A percentile compares a stretch with the other conserved stretches of the same genome.
Evolutionary conservation across 495 filamentous ascomycete genomes (phyloP).

Genomic region (Extremus antarcticus): DNA sequence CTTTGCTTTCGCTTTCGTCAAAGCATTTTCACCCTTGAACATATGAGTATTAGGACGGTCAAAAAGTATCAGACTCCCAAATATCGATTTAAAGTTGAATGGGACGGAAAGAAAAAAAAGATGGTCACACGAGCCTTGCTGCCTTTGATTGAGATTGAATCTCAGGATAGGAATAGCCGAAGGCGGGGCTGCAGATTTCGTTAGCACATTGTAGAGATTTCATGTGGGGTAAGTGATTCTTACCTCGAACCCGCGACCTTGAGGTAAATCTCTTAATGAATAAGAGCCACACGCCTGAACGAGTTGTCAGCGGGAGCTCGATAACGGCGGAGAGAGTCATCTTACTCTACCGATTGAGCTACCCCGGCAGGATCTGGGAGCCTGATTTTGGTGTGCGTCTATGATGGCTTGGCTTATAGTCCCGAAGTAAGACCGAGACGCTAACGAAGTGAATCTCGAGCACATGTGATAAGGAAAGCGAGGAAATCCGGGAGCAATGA

Average conservation of each 20-base stretch:
- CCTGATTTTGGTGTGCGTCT: neutral
- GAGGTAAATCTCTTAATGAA: neutral
- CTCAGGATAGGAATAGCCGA: constrained; percentile 2
- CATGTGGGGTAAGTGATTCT: neutral
- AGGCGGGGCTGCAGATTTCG: constrained; percentile 1
- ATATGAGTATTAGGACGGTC: no score
- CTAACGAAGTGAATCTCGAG: no score
- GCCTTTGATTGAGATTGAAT: neutral
- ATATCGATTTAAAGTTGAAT: no score
- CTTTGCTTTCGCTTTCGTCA: no score
- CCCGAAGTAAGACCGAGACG: neutral
- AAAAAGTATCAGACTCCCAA: no score
- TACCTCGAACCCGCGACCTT: constrained; percentile 2
- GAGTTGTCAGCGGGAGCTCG: neutral
- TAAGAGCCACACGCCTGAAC: constrained; percentile 45
- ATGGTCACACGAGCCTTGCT: neutral
- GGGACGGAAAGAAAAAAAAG: neutral
- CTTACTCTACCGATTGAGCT: constrained; percentile 45
- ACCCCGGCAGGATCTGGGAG: constrained; percentile 15
- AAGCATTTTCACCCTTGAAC: no score
- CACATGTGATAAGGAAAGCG: no score
- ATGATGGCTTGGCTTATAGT: neutral
- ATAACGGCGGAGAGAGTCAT: neutral
- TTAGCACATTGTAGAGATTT: neutral
- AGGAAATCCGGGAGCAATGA: no score